Percentiles rank a stretch among this genome's conserved stretches.
phyloP scores from a whole-genome alignment of 2,329 filamentous ascomycete genomes.

The Gyromitra esculenta region DNA sequence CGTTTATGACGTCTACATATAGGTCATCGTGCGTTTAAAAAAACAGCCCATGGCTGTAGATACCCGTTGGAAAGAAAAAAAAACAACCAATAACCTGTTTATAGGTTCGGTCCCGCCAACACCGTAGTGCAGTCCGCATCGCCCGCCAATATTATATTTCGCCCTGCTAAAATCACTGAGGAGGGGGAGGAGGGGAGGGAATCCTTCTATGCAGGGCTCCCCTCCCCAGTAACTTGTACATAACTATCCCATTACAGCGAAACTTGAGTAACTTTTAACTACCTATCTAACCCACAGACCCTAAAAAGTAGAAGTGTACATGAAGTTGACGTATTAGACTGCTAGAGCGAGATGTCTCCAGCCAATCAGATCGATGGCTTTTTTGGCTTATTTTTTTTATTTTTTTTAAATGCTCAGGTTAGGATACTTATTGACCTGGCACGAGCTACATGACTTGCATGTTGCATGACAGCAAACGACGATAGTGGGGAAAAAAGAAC shows the following conservation, averaged over 20 bases:
- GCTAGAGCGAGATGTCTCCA: background rate
- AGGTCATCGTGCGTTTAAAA: conserved; percentile 9
- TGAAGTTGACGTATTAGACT: background rate
- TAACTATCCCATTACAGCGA: background rate
- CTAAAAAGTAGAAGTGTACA: too few species aligned
- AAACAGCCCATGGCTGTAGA: background rate
- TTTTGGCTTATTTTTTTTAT: too few species aligned
- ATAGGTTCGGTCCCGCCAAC: too few species aligned
- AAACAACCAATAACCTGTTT: too few species aligned
- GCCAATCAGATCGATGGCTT: background rate
- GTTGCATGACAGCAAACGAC: background rate
- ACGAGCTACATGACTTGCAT: background rate
- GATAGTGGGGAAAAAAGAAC: background rate
- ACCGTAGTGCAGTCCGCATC: background rate
- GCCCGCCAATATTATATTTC: background rate
- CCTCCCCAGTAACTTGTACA: background rate
- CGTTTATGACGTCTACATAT: conserved; percentile 13
- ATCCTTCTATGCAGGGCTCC: conserved; percentile 9
- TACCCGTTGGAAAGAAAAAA: background rate
- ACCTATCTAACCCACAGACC: too few species aligned
- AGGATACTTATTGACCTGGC: background rate
- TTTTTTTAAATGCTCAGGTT: background rate
- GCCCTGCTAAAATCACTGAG: background rate
- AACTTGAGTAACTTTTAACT: too few species aligned
- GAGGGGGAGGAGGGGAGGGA: too few species aligned